phyloP scores from a whole-genome alignment of 371 early-diverging fungal species.

The Lichtheimia ornata region DNA sequence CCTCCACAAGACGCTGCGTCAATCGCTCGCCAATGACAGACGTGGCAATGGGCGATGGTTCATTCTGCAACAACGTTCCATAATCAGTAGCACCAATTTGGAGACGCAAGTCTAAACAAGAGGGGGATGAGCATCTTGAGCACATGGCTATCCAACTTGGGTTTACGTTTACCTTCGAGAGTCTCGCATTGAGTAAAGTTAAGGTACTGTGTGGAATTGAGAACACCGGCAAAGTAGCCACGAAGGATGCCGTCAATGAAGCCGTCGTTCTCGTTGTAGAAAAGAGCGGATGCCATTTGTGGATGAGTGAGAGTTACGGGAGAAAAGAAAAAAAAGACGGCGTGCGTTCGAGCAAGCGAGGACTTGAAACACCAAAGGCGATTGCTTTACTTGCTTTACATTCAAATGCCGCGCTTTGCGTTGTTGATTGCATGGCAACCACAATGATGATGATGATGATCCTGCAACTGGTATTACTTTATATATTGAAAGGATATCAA shows the following conservation, averaged over 20 bases:
- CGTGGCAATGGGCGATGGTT: constrained; percentile 94
- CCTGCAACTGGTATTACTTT: no score
- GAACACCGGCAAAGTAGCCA: constrained; percentile 89
- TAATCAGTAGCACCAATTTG: constrained; percentile 97
- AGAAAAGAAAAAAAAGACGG: background rate
- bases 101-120: constrained; percentile 53
- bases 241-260: constrained; percentile 95
- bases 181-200: constrained; percentile 98
- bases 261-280: constrained; percentile 90
- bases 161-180: constrained; percentile 77
- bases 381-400: no score
- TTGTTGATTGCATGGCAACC: no score
- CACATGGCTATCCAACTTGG: background rate
- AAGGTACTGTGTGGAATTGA: constrained; percentile 80
- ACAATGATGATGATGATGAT: no score
- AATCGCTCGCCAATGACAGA: constrained; percentile 88
- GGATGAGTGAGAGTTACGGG: background rate
- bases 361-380: constrained; percentile 2
- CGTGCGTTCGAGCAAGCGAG: background rate
- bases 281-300: constrained; percentile 71
- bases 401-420: no score
- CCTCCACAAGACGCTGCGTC: constrained; percentile 86
- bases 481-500: no score
- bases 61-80: constrained; percentile 91
- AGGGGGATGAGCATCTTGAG: background rate